Base-by-base conservation (phyloP, 345 rosid genomes). In the Moringa oleifera region DNA sequence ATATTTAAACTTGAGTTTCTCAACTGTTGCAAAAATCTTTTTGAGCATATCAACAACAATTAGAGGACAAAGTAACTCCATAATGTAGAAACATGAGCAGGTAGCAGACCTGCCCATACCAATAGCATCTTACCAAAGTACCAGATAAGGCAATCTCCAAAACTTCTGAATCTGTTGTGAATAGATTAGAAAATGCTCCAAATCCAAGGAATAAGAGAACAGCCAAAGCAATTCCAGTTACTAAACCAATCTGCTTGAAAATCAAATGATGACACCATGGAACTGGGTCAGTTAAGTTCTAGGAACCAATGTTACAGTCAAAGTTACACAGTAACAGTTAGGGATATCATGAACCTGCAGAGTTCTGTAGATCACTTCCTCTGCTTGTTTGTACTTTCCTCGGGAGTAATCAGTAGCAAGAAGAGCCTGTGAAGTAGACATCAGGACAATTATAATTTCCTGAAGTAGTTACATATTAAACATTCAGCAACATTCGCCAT, bases 91-190 rank as follows among this genome's bases (percentile, higher is more conserved):
- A 33, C 56, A 17, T 25, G 11, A 47, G 19, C 19, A 18, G 28
- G 28, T 60, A 55, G 18, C 13, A 52, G 19, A 37, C 6, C 47
- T 41, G 47, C n/a, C n/a, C n/a, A n/a, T 41, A 15, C 1, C 6
- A 41, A 4, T 41, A 41, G 47, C 50, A 45, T 70, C 94, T 86
- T 73, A 88, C 98, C 75, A 83, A 68, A 63, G 84, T 64, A 63
- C 96, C 97, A 31, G 97, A 88, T 76, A 64, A 66, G 69, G 86
- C 89, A 79, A 93, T 81, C 68, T 76, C 70, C 70, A 90, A 67
- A 74, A 93, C 98, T 77, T 86, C 96, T 55, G 89, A 53, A 73
- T 94, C 97, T 7, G 89, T 71, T 59, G 75, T 88, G 63, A 94
- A 90, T 66, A 90, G 66, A 66, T 78, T 77, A 58, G 96, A 74